phyloP scores from a whole-genome alignment of 2,329 filamentous ascomycete species.

The Monilinia aucupariae region DNA sequence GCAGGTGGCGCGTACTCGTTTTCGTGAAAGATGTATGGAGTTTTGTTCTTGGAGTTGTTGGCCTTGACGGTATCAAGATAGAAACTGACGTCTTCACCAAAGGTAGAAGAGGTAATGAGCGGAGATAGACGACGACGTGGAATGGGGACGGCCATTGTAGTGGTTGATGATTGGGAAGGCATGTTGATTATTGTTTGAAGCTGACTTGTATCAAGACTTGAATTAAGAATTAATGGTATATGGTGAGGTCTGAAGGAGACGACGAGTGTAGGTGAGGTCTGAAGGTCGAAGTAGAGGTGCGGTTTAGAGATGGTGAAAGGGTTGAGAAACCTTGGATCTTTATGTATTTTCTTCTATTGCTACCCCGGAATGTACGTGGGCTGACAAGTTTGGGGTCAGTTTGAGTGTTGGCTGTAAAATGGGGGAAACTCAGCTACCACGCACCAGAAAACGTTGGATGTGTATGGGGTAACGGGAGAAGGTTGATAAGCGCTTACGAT shows the following conservation, averaged over 20 bases:
- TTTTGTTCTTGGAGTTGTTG: slow-evolving; percentile 31
- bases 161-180: slow-evolving; percentile 32
- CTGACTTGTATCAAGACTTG: not conserved
- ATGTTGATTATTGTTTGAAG: slow-evolving; percentile 17
- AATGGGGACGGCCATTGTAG: slow-evolving; percentile 32
- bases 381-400: slow-evolving; percentile 10
- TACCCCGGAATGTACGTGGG: slow-evolving; percentile 4
- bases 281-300: slow-evolving; percentile 8
- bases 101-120: slow-evolving; percentile 26
- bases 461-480: slow-evolving; percentile 9
- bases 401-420: slow-evolving; percentile 1
- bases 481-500: slow-evolving; percentile 15
- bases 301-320: not conserved
- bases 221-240: slow-evolving; percentile 7
- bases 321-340: slow-evolving; percentile 15
- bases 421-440: not conserved
- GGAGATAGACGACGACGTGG: slow-evolving; percentile 48
- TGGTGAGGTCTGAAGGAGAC: slow-evolving; percentile 8
- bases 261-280: not conserved
- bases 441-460: slow-evolving; percentile 8
- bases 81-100: slow-evolving; percentile 30
- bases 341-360: slow-evolving; percentile 14
- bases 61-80: slow-evolving; percentile 28
- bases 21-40: slow-evolving; percentile 36
- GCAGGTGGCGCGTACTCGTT: slow-evolving; percentile 60